Evolutionary conservation across 169 alveolate genomes (phyloP).

Genomic region (Plasmodium gallinaceum): DNA sequence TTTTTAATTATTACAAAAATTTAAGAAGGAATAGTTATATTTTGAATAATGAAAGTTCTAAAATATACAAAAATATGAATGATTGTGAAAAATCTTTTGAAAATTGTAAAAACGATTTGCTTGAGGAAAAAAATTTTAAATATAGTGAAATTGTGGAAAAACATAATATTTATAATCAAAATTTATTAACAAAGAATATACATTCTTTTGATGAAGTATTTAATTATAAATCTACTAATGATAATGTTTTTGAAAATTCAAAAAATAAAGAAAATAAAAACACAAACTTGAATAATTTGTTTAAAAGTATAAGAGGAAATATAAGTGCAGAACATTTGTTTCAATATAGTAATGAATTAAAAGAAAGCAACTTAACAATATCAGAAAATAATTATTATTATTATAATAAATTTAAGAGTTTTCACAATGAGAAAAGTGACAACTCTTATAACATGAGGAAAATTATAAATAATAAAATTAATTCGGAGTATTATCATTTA

Average conservation of each 20-base stretch:
- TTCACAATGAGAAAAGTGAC: slow-evolving; percentile 23
- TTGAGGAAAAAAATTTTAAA: not conserved
- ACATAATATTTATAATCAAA: not conserved
- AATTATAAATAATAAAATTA: slow-evolving; percentile 55
- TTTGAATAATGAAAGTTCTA: too few species aligned
- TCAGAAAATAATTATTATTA: slow-evolving; percentile 42
- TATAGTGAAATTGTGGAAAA: not conserved
- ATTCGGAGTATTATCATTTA: slow-evolving; percentile 60
- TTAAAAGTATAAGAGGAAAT: slow-evolving; percentile 35
- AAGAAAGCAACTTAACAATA: slow-evolving; percentile 14
- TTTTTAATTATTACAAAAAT: too few species aligned
- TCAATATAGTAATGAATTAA: slow-evolving; percentile 54
- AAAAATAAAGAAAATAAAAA: not conserved
- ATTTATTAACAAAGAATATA: not conserved
- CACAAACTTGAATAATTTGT: slow-evolving; percentile 16
- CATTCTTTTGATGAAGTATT: not conserved
- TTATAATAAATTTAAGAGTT: slow-evolving; percentile 70
- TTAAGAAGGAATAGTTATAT: too few species aligned
- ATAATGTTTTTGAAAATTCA: not conserved
- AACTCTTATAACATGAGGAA: slow-evolving; percentile 20
- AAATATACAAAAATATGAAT: too few species aligned
- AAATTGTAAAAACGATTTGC: too few species aligned
- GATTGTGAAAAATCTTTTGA: too few species aligned
- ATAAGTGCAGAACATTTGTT: slow-evolving; percentile 35
- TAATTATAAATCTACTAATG: not conserved